These are phyloP conservation scores for Theobroma grandiflorum DNA, from an alignment of 441 rosid genomes.

Conservation along the genomic window DNA sequence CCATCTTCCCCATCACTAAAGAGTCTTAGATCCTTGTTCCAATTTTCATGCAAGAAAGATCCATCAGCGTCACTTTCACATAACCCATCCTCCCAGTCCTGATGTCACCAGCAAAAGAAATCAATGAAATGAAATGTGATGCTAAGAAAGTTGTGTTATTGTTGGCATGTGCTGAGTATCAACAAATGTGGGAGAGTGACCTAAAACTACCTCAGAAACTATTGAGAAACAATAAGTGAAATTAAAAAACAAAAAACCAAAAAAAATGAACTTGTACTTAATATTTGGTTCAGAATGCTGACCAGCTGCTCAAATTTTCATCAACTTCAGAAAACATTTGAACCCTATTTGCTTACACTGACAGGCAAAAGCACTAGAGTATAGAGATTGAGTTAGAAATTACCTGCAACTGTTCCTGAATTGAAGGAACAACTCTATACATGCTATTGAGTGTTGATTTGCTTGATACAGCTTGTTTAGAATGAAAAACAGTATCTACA, in stretches of 20 bases:
- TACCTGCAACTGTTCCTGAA: constrained; percentile 86
- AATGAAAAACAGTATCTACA: constrained; percentile 68
- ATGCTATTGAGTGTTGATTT: constrained; percentile 55
- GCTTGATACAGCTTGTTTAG: constrained; percentile 59
- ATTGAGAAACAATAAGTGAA: background rate
- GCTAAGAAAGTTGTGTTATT: background rate
- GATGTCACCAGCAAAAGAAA: constrained; percentile 18
- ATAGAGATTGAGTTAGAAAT: constrained; percentile 14
- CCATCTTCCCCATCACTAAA: constrained; percentile 83
- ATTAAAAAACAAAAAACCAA: background rate
- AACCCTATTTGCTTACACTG: background rate
- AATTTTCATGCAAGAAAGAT: constrained; percentile 85
- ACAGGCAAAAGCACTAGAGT: constrained; percentile 3
- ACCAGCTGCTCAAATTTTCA: background rate
- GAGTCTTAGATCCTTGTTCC: constrained; percentile 86
- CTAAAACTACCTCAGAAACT: constrained; percentile 13
- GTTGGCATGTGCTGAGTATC: background rate
- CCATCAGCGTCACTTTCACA: constrained; percentile 91
- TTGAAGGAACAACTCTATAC: constrained; percentile 63
- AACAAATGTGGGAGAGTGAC: background rate
- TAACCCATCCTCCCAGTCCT: constrained; percentile 98
- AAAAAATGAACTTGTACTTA: background rate
- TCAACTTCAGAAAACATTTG: background rate
- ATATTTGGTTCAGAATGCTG: background rate
- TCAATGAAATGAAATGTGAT: background rate